Base-by-base conservation (phyloP, 208 protist genomes). In the Acanthamoeba lenticulata region DNA sequence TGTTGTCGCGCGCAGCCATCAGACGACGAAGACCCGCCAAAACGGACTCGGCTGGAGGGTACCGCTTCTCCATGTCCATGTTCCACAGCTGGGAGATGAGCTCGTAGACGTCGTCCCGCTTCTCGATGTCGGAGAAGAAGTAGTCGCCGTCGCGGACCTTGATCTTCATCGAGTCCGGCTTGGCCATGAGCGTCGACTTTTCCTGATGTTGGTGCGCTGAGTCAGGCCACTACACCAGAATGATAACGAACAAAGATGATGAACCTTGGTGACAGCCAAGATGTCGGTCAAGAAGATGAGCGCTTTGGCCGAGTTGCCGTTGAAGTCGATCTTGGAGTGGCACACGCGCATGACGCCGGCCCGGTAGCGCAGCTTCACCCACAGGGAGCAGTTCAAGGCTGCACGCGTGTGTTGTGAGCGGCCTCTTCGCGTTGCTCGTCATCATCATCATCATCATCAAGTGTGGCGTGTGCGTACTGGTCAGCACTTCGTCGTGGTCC, bases 21-120 rank as follows among this genome's bases (percentile, higher is more conserved):
- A n/a, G n/a, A n/a, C n/a, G n/a, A n/a, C n/a, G n/a, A n/a, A n/a
- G n/a, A n/a, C n/a, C n/a, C n/a, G n/a, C n/a, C n/a, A n/a, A n/a
- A n/a, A n/a, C n/a, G n/a, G 52, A 60, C 11, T 60, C 21, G 52
- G 52, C 15, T 11, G 11, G 21, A 60, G 15, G 21, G 34, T 42
- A 91, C 85, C 85, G 11, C 4, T 91, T 40, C 85, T 91, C 85
- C 85, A 91, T 91, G 85, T 91, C 85, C 38, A 91, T 91, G 38
- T 91, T 91, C 85, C 85, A 91, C n/a, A 91, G 85, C 57, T 91
- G 85, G 52, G 85, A 91, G 55, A 91, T 38, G 55, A 91, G 57
- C 36, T 91, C 85, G 42, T 91, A 91, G 52, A 91, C 85, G 42
- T 91, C 85, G 38, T 91, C 85, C 4, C 85, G 47, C 85, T 69